Evolutionary conservation across 176 grass and related monocot species (phyloP).

Genomic region (Tillandsia leiboldiana): DNA sequence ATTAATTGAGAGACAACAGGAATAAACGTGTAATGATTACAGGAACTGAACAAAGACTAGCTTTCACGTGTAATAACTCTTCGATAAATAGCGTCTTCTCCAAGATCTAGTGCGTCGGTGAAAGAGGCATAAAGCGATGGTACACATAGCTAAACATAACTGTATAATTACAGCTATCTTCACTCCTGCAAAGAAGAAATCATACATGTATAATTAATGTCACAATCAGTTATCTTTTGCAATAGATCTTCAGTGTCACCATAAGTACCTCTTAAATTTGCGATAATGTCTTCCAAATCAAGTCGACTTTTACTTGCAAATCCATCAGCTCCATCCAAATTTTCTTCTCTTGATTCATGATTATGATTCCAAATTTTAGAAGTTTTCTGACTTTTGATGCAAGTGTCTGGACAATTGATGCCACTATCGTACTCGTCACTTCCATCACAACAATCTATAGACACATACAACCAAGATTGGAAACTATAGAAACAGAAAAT

Average conservation of each 20-base stretch:
- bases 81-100: slow-evolving; percentile 46
- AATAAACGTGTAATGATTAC: not conserved
- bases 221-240: slow-evolving; percentile 2
- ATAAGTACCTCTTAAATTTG: slow-evolving; percentile 52
- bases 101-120: slow-evolving; percentile 27
- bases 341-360: slow-evolving; percentile 10
- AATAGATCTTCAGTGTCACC: not conserved
- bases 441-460: slow-evolving; percentile 91
- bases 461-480: slow-evolving; percentile 5
- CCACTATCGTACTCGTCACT: slow-evolving; percentile 82
- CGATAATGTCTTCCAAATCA: slow-evolving; percentile 52
- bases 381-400: slow-evolving; percentile 30
- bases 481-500: slow-evolving; percentile 8
- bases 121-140: slow-evolving; percentile 38
- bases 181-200: slow-evolving; percentile 45
- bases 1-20: not conserved
- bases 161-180: slow-evolving; percentile 38
- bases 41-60: not conserved
- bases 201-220: not conserved
- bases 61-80: slow-evolving; percentile 31
- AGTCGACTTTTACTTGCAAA: slow-evolving; percentile 21
- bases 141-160: slow-evolving; percentile 36
- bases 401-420: slow-evolving; percentile 65
- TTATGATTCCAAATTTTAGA: slow-evolving; percentile 19
- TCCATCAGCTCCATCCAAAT: slow-evolving; percentile 15